Base-by-base conservation (phyloP, 495 filamentous ascomycete species). In the Oleoguttula mirabilis region DNA sequence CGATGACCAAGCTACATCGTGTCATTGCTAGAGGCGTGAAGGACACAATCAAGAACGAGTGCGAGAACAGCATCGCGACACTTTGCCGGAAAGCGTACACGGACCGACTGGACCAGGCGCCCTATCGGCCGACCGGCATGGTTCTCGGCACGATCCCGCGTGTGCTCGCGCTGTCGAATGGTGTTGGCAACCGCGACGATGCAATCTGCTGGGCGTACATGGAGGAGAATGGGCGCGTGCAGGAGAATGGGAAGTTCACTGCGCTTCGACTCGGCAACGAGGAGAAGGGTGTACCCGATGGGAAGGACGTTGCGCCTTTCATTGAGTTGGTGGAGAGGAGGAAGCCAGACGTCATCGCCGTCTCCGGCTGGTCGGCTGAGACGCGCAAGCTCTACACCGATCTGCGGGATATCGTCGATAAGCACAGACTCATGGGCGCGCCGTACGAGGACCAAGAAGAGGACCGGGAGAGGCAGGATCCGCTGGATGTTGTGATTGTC, bases 81-180 rank as follows among this genome's bases (percentile, higher is more conserved):
- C 70, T 75, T 19, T 92, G 85, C 54, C 81, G 88, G 10, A 81
- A 88, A 41, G 77, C 82, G 36, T 98, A 84, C 59, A 79, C 76
- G 16, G 81, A 81, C 63, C 79, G 80, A 53, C 75, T 98, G 23
- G 92, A 98, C 57, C 90, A 98, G 61, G 86, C 90, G 10, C 88
- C 90, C 2, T 87, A 88, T 62, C 93, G 94, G 55, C 88, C 92
- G 12, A 84, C 85, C 60, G 88, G 86, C n/a, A 82, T 94, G 78
- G 68, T 81, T 10, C 66, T 92, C 28, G 90, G 90, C 12, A 94
- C 88, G 12, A 73, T 77, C 4, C 87, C 90, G 19, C 80, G 88
- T 20, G 85, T 94, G 22, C 74, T 98, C 21, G 71, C 85, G 1
- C 57, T 98, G 14, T 85, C 87, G 2, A 88, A 84, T 48, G 90